These are phyloP conservation scores for Boletus tomentosulus DNA, from an alignment of 768 basidiomycete species.

Conservation along the genomic window DNA sequence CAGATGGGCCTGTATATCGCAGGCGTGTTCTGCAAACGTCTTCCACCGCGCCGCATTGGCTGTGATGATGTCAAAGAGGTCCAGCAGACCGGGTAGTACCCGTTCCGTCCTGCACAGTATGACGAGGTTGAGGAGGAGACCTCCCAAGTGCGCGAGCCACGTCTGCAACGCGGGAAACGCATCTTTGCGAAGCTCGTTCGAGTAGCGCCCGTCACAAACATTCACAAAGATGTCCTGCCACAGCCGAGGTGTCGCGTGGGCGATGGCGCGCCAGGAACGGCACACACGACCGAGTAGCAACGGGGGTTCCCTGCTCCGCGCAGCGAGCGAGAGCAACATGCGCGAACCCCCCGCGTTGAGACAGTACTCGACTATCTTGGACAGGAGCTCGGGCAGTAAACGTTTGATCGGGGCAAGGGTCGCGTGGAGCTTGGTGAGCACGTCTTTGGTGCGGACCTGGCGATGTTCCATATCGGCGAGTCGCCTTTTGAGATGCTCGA, in stretches of 20 bases:
- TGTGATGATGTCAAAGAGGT: slow-evolving; percentile 17
- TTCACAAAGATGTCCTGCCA: slow-evolving; percentile 23
- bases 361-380: slow-evolving; percentile 25
- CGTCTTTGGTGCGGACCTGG: slow-evolving; percentile 1
- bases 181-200: slow-evolving; percentile 17
- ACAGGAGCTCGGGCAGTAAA: slow-evolving; percentile 23
- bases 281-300: slow-evolving; percentile 31
- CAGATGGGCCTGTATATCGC: slow-evolving; percentile 10
- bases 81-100: slow-evolving; percentile 17
- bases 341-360: not conserved
- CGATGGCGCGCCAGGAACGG: slow-evolving; percentile 24
- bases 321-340: not conserved
- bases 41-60: slow-evolving; percentile 16
- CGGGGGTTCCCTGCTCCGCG: slow-evolving; percentile 14
- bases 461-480: slow-evolving; percentile 13
- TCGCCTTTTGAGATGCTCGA: slow-evolving; percentile 1
- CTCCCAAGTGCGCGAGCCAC: slow-evolving; percentile 22
- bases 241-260: slow-evolving; percentile 23
- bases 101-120: slow-evolving; percentile 19
- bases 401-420: slow-evolving; percentile 21
- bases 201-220: slow-evolving; percentile 20
- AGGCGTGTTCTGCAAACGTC: slow-evolving; percentile 19
- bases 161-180: slow-evolving; percentile 15
- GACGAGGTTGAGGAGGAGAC: slow-evolving; percentile 17
- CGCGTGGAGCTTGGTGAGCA: slow-evolving; percentile 14